Percentiles rank a stretch among this genome's conserved stretches.
Evolutionary conservation across 2,329 filamentous ascomycete species (phyloP).

Genomic region (Neocucurbitaria cava): DNA sequence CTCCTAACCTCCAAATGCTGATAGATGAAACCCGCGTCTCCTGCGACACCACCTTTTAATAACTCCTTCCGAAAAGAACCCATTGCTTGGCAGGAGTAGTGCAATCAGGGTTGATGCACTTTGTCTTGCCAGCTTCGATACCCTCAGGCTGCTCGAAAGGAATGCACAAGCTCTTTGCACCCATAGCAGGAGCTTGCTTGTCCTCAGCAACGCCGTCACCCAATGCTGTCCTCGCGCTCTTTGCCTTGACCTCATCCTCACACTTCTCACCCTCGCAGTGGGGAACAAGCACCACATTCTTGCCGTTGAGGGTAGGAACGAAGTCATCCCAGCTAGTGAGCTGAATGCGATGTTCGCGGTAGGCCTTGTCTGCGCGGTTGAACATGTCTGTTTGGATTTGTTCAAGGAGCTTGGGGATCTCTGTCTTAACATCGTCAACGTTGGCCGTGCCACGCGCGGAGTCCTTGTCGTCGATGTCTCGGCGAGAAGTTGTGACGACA

Average conservation of each 20-base stretch:
- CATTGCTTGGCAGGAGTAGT: conserved; percentile 77
- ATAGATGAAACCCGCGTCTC: conserved; percentile 9
- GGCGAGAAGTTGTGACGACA: conserved; percentile 83
- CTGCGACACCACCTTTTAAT: conserved; percentile 26
- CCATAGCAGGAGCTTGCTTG: conserved; percentile 76
- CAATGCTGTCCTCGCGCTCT: conserved; percentile 78
- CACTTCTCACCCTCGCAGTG: conserved; percentile 85
- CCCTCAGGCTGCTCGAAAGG: conserved; percentile 87
- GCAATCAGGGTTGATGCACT: conserved; percentile 92
- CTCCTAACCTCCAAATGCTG: conserved; percentile 31
- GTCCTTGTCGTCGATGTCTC: conserved; percentile 81
- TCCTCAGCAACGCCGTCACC: conserved; percentile 75
- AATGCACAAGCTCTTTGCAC: conserved; percentile 78
- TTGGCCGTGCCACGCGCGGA: conserved; percentile 68
- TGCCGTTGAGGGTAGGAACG: conserved; percentile 84
- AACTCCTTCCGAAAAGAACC: conserved; percentile 82
- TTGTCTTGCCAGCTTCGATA: conserved; percentile 79
- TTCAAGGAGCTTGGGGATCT: conserved; percentile 82
- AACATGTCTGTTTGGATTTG: conserved; percentile 87
- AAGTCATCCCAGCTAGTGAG: conserved; percentile 91
- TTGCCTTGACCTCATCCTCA: conserved; percentile 93
- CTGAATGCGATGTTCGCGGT: conserved; percentile 79
- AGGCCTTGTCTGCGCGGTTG: conserved; percentile 76
- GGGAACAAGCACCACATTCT: conserved; percentile 92
- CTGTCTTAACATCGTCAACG: conserved; percentile 74